These are phyloP conservation scores for Trypanosoma vivax DNA, from an alignment of 208 protist genomes.

Conservation along the genomic window DNA sequence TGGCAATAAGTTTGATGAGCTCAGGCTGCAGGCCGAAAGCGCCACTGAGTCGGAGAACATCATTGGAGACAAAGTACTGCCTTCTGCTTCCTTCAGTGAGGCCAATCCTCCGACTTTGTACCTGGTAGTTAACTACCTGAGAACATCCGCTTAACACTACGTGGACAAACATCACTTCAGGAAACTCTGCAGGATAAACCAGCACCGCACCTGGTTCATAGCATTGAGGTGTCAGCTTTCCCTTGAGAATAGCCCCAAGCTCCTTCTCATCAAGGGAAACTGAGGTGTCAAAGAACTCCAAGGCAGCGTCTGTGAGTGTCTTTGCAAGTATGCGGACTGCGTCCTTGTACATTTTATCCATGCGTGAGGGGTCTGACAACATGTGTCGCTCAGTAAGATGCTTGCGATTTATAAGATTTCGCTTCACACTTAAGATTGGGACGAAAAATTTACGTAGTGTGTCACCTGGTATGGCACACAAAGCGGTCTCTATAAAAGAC, in stretches of 20 bases:
- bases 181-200: conserved; percentile 55
- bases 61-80: conserved; percentile 72
- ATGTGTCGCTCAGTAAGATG: conserved; percentile 29
- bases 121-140: conserved; percentile 57
- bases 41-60: conserved; percentile 53
- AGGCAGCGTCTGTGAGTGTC: conserved; percentile 37
- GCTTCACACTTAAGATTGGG: conserved; percentile 58
- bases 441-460: conserved; percentile 63
- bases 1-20: conserved; percentile 11
- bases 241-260: conserved; percentile 33
- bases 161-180: conserved; percentile 72
- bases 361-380: conserved; percentile 8
- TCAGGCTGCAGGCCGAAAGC: conserved; percentile 26
- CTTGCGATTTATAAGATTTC: conserved; percentile 29
- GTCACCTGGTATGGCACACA: conserved; percentile 55
- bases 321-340: conserved; percentile 39
- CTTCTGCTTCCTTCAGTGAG: conserved; percentile 13
- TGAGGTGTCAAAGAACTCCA: conserved; percentile 36
- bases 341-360: conserved; percentile 27
- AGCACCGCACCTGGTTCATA: conserved; percentile 56
- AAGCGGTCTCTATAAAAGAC: conserved; percentile 80
- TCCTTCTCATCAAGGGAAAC: conserved; percentile 46
- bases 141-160: conserved; percentile 61
- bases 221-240: conserved; percentile 48
- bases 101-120: conserved; percentile 33